phyloP scores from a whole-genome alignment of 768 basidiomycete genomes.

The Ramaria sp. region DNA sequence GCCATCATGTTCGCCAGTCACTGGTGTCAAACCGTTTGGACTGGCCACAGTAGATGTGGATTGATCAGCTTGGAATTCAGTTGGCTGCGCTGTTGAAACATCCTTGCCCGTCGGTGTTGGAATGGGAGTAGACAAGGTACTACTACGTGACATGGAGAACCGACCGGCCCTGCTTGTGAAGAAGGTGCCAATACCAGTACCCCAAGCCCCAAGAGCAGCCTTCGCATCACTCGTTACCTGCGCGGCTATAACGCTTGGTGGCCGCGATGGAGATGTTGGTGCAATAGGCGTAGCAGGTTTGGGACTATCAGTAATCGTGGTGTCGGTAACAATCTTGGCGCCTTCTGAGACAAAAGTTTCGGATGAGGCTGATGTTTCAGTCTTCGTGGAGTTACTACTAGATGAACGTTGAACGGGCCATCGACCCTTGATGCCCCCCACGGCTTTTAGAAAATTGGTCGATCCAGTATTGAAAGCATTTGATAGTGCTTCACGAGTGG shows the following conservation, averaged over 20 bases:
- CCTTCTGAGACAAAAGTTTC: not conserved
- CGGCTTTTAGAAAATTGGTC: conserved; percentile 75
- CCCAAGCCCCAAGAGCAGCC: conserved; percentile 28
- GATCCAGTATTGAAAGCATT: conserved; percentile 67
- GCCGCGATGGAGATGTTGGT: conserved; percentile 15
- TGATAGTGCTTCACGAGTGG: conserved; percentile 81
- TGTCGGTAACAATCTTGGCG: conserved; percentile 11
- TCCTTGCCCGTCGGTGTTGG: not conserved
- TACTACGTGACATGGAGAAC: conserved; percentile 21
- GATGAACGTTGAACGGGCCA: conserved; percentile 37
- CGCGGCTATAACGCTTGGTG: conserved; percentile 19
- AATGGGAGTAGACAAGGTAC: not conserved
- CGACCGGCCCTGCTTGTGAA: conserved; percentile 30
- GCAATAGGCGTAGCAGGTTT: conserved; percentile 5
- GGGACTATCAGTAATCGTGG: not conserved
- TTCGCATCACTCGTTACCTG: conserved; percentile 23
- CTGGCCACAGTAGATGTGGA: not conserved
- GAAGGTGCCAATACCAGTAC: conserved; percentile 38
- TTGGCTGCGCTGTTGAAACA: not conserved
- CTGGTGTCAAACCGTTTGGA: not conserved
- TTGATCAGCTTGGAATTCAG: not conserved
- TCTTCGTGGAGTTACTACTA: conserved; percentile 21
- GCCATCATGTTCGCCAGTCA: not conserved
- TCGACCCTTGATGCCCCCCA: conserved; percentile 77
- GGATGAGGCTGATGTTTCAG: conserved; percentile 11